Base-by-base conservation (phyloP, 441 rosid genomes). In the Gossypium davidsonii region DNA sequence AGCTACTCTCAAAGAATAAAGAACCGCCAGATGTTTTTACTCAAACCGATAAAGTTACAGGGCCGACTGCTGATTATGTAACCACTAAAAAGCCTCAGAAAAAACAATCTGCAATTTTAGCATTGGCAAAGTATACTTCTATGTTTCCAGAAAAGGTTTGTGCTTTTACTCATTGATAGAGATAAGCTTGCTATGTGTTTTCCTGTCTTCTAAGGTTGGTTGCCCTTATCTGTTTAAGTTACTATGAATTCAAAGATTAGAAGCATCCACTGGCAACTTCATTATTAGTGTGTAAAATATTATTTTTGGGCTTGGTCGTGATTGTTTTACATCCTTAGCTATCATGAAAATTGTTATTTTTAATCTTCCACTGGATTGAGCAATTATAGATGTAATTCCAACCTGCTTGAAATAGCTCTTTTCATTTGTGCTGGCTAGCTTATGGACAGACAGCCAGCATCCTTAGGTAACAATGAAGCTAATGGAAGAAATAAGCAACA, bases 81-180 rank as follows among this genome's bases (percentile, higher is more conserved):
- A 78, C 78, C 69, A 80, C 78, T 78, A 75, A 83, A 73, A 86
- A 78, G 80, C 80, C 83, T 68, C 81, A 58, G 2, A 86, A 78
- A 78, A 83, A 86, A 74, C 77, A 85, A 77, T 78, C 86, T 60
- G 72, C 76, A 31, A 73, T 86, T 73, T 87, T 70, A 63, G 81
- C 86, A 52, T 83, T 95, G 74, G 75, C 87, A 28, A 91, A 93
- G 79, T 84, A 75, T 82, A 77, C 85, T 80, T 78, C 79, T 51
- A 80, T 88, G 82, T 84, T 96, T 81, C 99, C 99, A 39, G 97
- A 92, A 77, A 91, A 88, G 98, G 99, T 90, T 57, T 73, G 94
- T 78, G 72, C 51, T 73, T 21, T 58, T 73, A 17, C 46, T 34
- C 11, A 72, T 39, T 44, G 20, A 14, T 42, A 34, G 9, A 26